Percentiles rank a stretch among this genome's conserved stretches.
Conservation (phyloP, 257 asterid species). For the Verbena officinalis region DNA sequence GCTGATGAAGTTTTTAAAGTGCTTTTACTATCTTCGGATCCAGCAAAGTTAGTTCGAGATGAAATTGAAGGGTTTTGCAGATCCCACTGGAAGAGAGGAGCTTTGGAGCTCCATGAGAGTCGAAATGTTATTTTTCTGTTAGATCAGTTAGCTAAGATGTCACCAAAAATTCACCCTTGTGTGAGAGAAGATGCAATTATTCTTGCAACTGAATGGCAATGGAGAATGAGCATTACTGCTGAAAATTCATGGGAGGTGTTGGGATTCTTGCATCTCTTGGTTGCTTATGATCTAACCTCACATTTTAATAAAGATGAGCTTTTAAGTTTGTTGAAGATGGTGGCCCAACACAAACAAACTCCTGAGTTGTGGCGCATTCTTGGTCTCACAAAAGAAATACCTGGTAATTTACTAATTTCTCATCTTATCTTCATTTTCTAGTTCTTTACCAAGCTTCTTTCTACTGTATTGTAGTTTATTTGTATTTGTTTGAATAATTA, state of each 20-base stretch:
- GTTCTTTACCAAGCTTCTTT: not conserved
- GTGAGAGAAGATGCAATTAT: conserved; percentile 41
- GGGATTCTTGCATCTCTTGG: conserved; percentile 54
- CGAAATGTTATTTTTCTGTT: conserved; percentile 38
- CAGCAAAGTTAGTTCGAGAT: conserved; percentile 52
- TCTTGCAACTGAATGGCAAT: conserved; percentile 53
- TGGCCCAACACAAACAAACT: conserved; percentile 37
- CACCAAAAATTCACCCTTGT: conserved; percentile 40
- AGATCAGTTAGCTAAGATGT: conserved; percentile 40
- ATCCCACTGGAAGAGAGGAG: conserved; percentile 28
- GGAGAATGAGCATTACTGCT: conserved; percentile 22
- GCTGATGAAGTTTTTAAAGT: conserved; percentile 35
- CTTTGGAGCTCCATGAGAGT: conserved; percentile 28
- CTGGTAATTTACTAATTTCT: conserved; percentile 42
- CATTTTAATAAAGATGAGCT: conserved; percentile 43
- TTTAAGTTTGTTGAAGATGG: conserved; percentile 31
- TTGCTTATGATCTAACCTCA: conserved; percentile 45
- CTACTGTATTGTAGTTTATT: not conserved
- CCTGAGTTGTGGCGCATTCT: conserved; percentile 40
- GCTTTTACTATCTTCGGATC: conserved; percentile 44
- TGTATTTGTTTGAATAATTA: not conserved
- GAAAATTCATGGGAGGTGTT: conserved; percentile 38
- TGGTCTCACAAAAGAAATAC: conserved; percentile 30
- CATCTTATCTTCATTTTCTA: not conserved
- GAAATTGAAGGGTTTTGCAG: conserved; percentile 39